Conservation (phyloP, 2,329 filamentous ascomycete species). For the Aureobasidium sp. region DNA sequence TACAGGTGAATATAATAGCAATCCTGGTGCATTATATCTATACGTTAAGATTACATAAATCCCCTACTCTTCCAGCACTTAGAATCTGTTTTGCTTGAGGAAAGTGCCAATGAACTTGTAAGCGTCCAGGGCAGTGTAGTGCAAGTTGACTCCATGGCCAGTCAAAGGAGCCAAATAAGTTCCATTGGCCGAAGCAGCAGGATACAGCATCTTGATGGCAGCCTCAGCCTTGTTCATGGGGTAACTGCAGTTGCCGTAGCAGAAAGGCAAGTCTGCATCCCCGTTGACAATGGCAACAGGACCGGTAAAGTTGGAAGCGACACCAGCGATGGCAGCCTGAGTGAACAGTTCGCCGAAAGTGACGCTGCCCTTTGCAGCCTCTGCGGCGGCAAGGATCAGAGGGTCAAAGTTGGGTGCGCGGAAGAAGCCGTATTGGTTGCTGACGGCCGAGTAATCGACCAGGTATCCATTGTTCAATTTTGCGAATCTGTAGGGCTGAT, state of each 20-base stretch:
- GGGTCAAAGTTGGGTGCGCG: conserved; percentile 26
- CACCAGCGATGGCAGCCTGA: conserved; percentile 16
- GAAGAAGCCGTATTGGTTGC: conserved; percentile 29
- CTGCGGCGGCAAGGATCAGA: conserved; percentile 22
- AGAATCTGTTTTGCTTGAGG: conserved; percentile 16
- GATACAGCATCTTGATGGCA: conserved; percentile 22
- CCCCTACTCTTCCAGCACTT: neutral
- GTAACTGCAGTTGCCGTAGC: conserved; percentile 26
- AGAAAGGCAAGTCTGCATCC: conserved; percentile 26
- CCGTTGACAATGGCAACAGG: conserved; percentile 28
- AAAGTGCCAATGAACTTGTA: conserved; percentile 26
- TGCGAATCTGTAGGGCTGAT: conserved; percentile 26
- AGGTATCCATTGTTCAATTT: conserved; percentile 26
- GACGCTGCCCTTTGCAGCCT: conserved; percentile 25
- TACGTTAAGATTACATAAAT: too few species aligned
- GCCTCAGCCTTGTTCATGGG: conserved; percentile 22
- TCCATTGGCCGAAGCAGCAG: conserved; percentile 18
- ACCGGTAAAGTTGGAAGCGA: conserved; percentile 21
- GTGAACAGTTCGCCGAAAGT: conserved; percentile 29
- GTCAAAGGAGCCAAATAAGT: conserved; percentile 23
- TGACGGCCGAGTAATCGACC: conserved; percentile 20
- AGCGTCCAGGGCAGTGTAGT: conserved; percentile 25
- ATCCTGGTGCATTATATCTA: too few species aligned
- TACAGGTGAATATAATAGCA: too few species aligned
- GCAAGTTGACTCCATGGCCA: conserved; percentile 29